A percentile compares a stretch with the other conserved stretches of the same genome.
Evolutionary conservation across 176 grass and related monocot genomes (phyloP).

Genomic region (Ensete ventricosum): DNA sequence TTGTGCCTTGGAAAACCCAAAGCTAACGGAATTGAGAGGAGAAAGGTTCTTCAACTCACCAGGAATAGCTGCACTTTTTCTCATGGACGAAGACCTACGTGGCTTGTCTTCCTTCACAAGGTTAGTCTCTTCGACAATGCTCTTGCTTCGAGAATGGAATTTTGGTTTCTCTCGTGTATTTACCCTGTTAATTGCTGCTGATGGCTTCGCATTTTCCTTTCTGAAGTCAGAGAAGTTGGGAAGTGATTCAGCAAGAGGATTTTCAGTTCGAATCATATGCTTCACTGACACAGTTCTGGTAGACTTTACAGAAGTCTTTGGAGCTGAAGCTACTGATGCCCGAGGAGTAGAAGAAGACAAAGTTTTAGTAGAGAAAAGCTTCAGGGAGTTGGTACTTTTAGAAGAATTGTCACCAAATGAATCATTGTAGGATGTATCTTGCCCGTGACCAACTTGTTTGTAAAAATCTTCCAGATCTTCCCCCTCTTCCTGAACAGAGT

Average conservation of each 20-base stretch:
- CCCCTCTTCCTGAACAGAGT: constrained; percentile 56
- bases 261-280: constrained; percentile 39
- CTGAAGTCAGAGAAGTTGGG: constrained; percentile 68
- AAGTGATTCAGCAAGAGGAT: constrained; percentile 69
- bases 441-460: neutral
- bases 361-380: constrained; percentile 48
- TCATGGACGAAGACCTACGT: constrained; percentile 65
- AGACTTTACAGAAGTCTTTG: constrained; percentile 44
- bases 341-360: constrained; percentile 39
- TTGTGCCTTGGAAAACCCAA: constrained; percentile 29
- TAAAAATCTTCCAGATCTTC: constrained; percentile 25
- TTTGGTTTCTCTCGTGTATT: constrained; percentile 42
- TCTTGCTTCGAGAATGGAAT: constrained; percentile 59
- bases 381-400: constrained; percentile 70
- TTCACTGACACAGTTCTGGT: constrained; percentile 38
- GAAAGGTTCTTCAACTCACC: constrained; percentile 56
- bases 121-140: constrained; percentile 57
- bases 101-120: constrained; percentile 64
- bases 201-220: constrained; percentile 86
- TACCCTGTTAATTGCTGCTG: constrained; percentile 40
- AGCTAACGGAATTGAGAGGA: constrained; percentile 36
- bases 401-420: constrained; percentile 78
- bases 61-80: constrained; percentile 39
- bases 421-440: constrained; percentile 46
- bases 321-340: constrained; percentile 33